Base-by-base conservation (phyloP, 495 filamentous ascomycete genomes). In the Oleoguttula mirabilis region DNA sequence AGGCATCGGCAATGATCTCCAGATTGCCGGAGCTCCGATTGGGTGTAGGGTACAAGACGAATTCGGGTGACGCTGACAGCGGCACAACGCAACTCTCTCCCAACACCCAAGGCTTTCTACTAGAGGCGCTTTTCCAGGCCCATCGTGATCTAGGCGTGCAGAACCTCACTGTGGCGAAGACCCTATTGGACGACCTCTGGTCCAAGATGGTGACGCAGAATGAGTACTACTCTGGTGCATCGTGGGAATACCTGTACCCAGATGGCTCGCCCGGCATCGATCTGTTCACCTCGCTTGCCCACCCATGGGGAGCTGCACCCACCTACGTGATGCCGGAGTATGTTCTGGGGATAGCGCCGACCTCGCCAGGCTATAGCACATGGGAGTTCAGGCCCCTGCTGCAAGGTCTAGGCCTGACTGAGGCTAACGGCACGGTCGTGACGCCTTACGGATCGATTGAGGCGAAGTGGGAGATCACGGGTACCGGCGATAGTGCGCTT, bases 251-350 rank as follows among this genome's bases (percentile, higher is more conserved):
- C 38, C 19, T 64, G 2, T 49, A 52, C 25, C 48, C 50, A 3
- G 56, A 62, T 33, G 56, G 56, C 3, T 28, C 39, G 4, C 63
- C 63, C 3, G 63, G 63, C 2, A 19, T 66, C 3, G 54, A 51
- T 14, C 20, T 61, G 1, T 65, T 57, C 32, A 66, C 64, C 1
- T 55, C 47, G n/a, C 48, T 61, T 4, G 49, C 47, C 11, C 64
- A 66, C 44, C 62, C 60, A 2, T 65, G 64, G 64, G 56, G 58
- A 11, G 60, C 49, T 7, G 62, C 61, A 14, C 59, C 64, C 4
- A 66, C 62, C 4, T 65, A 59, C 30, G 45, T 63, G 1, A 45
- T 62, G 10, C 55, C 46, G 1, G 51, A 61, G 21, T 60, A 47
- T 41, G 44, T 47, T 5, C 37, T 47, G 10, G 44, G 44, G 4